phyloP scores from a whole-genome alignment of 441 rosid genomes.

The California macrophylla region DNA sequence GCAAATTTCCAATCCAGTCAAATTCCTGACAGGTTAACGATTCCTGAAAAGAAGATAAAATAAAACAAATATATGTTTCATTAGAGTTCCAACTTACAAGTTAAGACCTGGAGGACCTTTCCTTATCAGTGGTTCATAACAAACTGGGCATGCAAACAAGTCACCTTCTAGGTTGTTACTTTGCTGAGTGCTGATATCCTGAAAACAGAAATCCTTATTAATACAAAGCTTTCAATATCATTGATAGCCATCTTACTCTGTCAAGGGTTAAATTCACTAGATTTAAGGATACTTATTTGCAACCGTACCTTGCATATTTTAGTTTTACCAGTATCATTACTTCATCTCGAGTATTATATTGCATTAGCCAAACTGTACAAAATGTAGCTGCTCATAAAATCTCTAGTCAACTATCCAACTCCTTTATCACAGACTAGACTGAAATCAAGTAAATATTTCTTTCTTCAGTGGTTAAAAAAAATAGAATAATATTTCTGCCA shows the following conservation, averaged over 20 bases:
- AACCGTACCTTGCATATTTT: background rate
- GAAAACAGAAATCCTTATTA: constrained; percentile 15
- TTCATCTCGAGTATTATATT: background rate
- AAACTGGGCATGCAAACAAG: constrained; percentile 66
- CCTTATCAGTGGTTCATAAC: constrained; percentile 71
- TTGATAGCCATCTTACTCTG: background rate
- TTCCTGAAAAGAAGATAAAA: background rate
- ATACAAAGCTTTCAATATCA: constrained; percentile 1
- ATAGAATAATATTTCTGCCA: background rate
- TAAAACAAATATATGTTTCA: background rate
- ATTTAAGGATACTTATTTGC: background rate
- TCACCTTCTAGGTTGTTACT: constrained; percentile 33
- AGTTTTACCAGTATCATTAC: background rate
- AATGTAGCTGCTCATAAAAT: background rate
- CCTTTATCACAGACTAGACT: background rate
- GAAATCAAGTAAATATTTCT: too few relatives aligned
- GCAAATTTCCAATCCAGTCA: constrained; percentile 17
- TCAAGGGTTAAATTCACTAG: background rate
- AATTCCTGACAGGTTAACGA: constrained; percentile 2
- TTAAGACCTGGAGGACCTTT: constrained; percentile 85
- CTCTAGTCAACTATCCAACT: background rate
- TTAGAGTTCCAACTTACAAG: constrained; percentile 42
- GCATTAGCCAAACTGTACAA: background rate
- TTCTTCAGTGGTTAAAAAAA: too few relatives aligned
- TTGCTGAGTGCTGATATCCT: constrained; percentile 34